Evolutionary conservation across 805 yeast species (phyloP).

Genomic region (Blastobotrys muscicola): DNA sequence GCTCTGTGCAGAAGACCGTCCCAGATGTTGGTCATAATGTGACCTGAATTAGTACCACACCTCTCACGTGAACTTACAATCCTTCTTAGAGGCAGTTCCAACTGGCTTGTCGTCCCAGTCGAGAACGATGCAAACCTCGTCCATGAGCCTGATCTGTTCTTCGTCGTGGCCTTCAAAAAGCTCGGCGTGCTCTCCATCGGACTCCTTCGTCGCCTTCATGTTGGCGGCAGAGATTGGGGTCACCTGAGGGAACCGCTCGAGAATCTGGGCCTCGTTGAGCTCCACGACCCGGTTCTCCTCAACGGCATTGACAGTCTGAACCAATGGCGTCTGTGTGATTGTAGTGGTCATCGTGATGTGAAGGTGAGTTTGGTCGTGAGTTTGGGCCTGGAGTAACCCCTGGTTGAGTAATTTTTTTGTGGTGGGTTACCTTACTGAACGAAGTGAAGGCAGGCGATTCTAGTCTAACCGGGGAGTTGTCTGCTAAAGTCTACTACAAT

Average conservation of each 20-base stretch:
- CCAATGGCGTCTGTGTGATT: no score
- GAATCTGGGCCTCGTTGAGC: not conserved
- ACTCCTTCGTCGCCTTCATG: conserved; percentile 4
- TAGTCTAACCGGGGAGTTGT: no score
- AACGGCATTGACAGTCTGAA: no score
- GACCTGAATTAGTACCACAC: conserved; percentile 14
- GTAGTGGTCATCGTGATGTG: no score
- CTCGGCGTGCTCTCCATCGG: conserved; percentile 18
- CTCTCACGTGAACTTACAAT: conserved; percentile 27
- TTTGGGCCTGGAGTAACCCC: no score
- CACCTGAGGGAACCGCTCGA: not conserved
- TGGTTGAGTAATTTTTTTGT: no score
- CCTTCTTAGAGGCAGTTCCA: conserved; percentile 90
- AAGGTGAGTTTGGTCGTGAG: no score
- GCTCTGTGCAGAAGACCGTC: conserved; percentile 89
- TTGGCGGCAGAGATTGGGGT: conserved; percentile 1
- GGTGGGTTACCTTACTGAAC: no score
- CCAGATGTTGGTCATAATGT: conserved; percentile 74
- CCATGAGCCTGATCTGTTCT: conserved; percentile 92
- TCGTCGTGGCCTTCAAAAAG: conserved; percentile 82
- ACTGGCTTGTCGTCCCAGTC: conserved; percentile 81
- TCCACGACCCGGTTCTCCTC: not conserved
- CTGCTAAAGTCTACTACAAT: no score
- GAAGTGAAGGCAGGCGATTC: no score
- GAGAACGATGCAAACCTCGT: conserved; percentile 88